Base-by-base conservation (phyloP, 257 asterid genomes). In the Solanum raphanifolium region DNA sequence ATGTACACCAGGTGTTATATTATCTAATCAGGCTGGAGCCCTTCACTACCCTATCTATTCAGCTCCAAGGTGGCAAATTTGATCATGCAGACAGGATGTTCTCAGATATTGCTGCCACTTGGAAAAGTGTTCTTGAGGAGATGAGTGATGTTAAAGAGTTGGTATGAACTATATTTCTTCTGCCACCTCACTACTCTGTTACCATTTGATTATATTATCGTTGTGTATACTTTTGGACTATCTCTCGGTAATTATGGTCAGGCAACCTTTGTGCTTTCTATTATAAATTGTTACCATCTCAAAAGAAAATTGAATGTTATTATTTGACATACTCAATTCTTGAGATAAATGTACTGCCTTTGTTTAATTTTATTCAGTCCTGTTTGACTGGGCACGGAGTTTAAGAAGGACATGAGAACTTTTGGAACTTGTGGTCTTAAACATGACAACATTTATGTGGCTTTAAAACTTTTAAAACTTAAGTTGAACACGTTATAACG, bases 71-170 rank as follows among this genome's bases (percentile, higher is more conserved):
- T 72, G 99, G 98, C 89, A 95, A 94, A 89, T 97, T 97, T 86
- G 99, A 97, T 93, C 99, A 97, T 90, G 99, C 99, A 87, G 99
- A 97, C 91, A 95, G 99, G 91, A 94, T 97, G 99, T 97, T 97
- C 90, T 92, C 93, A 23, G 99, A 97, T 92, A 93, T 97, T 89
- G 91, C 92, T 93, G 98, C 98, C 68, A 95, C 99, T 25, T 97
- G 99, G 99, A 92, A 90, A 90, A 98, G 99, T 89, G 98, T 97
- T 92, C 96, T 95, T 36, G 99, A 95, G 93, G 99, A 97, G 92
- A 97, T 97, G 99, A 97, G 99, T 89, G 99, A 97, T 86, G 96
- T 97, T 73, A 97, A 97, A 89, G 99, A 97, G 89, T 89, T 97
- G 99, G 99, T 97, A 94, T 79, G 79, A 87, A 86, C 86, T 89